Evolutionary conservation across 805 yeast species (phyloP).

Genomic region (Cyberlindnera samutprakarnensis): DNA sequence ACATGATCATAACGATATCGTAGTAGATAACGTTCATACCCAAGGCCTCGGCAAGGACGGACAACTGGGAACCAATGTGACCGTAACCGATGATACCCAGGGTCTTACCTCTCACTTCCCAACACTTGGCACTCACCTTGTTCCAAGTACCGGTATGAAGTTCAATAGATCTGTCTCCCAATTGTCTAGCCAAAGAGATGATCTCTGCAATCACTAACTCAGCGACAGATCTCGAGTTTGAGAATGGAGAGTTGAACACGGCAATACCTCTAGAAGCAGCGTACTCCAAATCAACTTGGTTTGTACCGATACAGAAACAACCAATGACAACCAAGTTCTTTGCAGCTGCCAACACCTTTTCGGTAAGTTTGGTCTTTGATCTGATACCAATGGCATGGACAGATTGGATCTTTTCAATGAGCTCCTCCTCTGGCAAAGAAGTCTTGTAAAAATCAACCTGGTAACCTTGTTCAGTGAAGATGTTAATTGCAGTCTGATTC

Average conservation of each 20-base stretch:
- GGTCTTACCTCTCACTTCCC: slow-evolving; percentile 99
- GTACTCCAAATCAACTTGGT: slow-evolving; percentile 87
- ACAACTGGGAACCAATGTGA: slow-evolving; percentile 95
- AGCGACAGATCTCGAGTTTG: slow-evolving; percentile 97
- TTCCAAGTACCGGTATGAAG: slow-evolving; percentile 97
- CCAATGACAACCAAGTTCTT: slow-evolving; percentile 86
- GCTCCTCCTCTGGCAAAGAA: slow-evolving; percentile 85
- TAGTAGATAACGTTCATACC: slow-evolving; percentile 96
- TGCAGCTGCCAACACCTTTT: slow-evolving; percentile 74
- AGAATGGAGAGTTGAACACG: slow-evolving; percentile 97
- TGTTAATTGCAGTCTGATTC: slow-evolving; percentile 83
- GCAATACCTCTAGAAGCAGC: slow-evolving; percentile 94
- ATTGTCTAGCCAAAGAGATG: slow-evolving; percentile 88
- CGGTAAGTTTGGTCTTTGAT: slow-evolving; percentile 88
- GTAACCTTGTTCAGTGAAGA: slow-evolving; percentile 85
- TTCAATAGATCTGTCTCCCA: slow-evolving; percentile 95
- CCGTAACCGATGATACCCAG: slow-evolving; percentile 97
- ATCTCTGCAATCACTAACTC: slow-evolving; percentile 95
- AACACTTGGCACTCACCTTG: slow-evolving; percentile 88
- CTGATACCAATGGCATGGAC: slow-evolving; percentile 98
- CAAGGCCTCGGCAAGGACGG: slow-evolving; percentile 94
- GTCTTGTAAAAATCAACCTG: slow-evolving; percentile 92
- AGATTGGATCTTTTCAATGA: slow-evolving; percentile 85
- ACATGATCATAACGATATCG: slow-evolving; percentile 89
- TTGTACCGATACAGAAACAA: slow-evolving; percentile 98